phyloP scores from a whole-genome alignment of 2,329 filamentous ascomycete genomes.

The Aspergillus niger region DNA sequence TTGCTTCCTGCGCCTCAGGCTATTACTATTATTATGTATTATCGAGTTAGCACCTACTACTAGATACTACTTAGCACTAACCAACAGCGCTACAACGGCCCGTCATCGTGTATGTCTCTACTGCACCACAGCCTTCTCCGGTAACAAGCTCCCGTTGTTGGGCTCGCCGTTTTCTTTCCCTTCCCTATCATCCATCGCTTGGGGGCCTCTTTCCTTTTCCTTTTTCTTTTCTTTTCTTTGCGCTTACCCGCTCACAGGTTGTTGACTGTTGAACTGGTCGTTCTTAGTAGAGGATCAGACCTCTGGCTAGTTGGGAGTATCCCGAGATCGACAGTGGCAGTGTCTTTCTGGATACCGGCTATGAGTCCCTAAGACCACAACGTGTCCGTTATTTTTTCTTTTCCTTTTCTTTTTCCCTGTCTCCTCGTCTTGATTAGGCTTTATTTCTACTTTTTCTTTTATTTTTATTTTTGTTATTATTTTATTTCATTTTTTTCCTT shows the following conservation, averaged over 20 bases:
- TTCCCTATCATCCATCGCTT: no score
- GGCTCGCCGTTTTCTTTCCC: background rate
- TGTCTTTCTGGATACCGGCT: conserved; percentile 1
- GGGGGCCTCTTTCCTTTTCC: no score
- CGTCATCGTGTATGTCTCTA: background rate
- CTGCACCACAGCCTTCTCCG: background rate
- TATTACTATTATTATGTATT: background rate
- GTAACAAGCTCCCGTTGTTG: background rate
- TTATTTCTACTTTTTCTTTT: background rate
- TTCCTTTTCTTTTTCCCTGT: background rate
- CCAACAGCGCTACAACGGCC: background rate
- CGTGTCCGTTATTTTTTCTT: background rate
- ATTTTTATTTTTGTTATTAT: background rate
- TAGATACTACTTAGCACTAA: no score
- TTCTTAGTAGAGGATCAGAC: conserved; percentile 9
- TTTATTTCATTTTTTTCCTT: background rate
- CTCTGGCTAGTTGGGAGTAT: conserved; percentile 4
- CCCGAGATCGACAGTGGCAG: conserved; percentile 12
- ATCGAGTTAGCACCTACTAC: no score
- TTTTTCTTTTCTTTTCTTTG: no score
- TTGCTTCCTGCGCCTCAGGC: background rate
- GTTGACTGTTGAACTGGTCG: background rate
- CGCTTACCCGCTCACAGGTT: no score
- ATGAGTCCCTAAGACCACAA: background rate
- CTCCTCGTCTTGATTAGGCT: background rate